Evolutionary conservation across 177 flowering plant species (phyloP).

Genomic region (Vitis hybrid): DNA sequence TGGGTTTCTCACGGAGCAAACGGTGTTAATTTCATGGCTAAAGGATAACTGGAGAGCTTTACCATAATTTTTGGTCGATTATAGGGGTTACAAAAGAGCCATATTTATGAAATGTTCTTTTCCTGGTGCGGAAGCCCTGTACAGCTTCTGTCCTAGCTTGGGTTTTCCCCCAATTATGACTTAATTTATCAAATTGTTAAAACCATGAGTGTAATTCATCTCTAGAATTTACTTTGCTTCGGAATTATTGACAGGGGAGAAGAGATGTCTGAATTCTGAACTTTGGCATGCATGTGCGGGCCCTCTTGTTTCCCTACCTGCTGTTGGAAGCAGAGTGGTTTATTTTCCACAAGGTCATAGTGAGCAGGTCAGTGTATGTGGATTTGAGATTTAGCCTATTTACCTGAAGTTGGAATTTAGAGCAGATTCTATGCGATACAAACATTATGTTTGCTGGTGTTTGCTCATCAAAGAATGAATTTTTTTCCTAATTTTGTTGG

Average conservation of each 20-base stretch:
- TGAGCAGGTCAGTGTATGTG: slow-evolving; percentile 63
- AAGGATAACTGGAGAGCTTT: too few relatives aligned
- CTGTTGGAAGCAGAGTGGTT: slow-evolving; percentile 85
- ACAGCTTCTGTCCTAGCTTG: not conserved
- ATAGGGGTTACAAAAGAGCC: not conserved
- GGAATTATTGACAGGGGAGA: slow-evolving; percentile 55
- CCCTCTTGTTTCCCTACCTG: slow-evolving; percentile 89
- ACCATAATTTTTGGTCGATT: not conserved
- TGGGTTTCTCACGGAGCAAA: too few relatives aligned
- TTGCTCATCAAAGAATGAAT: too few relatives aligned
- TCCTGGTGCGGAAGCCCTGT: not conserved
- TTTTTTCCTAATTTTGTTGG: too few relatives aligned
- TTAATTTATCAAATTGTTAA: not conserved
- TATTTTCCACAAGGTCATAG: slow-evolving; percentile 94
- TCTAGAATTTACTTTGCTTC: not conserved
- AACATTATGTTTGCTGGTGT: too few relatives aligned
- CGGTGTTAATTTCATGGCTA: too few relatives aligned
- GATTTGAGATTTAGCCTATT: not conserved
- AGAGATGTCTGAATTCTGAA: slow-evolving; percentile 75
- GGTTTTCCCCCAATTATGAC: not conserved
- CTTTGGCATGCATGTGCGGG: slow-evolving; percentile 99
- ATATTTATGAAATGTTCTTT: not conserved
- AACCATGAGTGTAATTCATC: not conserved
- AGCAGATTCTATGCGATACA: too few relatives aligned
- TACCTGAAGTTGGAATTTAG: too few relatives aligned